These are phyloP conservation scores for Diplocarpon mali DNA, from an alignment of 2,329 filamentous ascomycete genomes.

Conservation along the genomic window DNA sequence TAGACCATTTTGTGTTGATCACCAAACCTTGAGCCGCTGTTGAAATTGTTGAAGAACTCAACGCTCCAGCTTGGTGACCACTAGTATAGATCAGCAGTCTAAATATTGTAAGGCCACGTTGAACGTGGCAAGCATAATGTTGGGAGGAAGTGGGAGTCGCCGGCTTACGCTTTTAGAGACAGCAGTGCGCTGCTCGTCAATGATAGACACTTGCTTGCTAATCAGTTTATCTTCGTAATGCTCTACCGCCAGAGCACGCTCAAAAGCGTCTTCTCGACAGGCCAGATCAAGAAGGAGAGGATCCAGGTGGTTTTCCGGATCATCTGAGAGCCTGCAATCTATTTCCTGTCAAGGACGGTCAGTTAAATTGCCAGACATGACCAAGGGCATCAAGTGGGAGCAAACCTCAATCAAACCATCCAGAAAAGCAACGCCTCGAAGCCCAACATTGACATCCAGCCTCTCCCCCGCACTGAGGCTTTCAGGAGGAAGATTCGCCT, in stretches of 20 bases:
- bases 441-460: too few relatives aligned
- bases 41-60: neutral
- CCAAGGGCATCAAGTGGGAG: too few relatives aligned
- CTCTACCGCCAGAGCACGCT: conserved; percentile 1
- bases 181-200: conserved; percentile 3
- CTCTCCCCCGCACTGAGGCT: neutral
- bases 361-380: too few relatives aligned
- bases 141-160: too few relatives aligned
- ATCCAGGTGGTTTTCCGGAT: neutral
- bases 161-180: too few relatives aligned
- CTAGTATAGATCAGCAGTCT: neutral
- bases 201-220: conserved; percentile 11
- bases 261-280: neutral
- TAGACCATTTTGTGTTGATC: neutral
- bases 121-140: neutral
- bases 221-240: conserved; percentile 7
- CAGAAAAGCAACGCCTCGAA: too few relatives aligned
- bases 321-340: too few relatives aligned
- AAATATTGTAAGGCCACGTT: neutral
- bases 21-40: neutral
- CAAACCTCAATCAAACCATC: too few relatives aligned
- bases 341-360: too few relatives aligned
- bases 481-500: neutral
- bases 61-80: neutral
- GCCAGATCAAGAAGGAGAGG: neutral